phyloP scores from a whole-genome alignment of 305 asterid species.

The Fraxinus angustifolia region DNA sequence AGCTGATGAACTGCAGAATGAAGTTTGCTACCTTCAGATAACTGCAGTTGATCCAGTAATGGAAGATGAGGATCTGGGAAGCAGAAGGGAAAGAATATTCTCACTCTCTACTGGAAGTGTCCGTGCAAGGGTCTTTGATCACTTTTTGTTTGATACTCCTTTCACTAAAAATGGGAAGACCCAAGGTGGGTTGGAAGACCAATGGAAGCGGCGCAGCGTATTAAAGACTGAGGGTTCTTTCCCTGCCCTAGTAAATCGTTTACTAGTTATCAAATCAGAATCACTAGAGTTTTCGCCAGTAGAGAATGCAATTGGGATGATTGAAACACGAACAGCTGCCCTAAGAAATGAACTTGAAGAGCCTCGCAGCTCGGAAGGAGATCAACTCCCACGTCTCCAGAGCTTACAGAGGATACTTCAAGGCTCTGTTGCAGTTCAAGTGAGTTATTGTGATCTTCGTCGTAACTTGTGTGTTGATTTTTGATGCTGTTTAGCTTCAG shows the following conservation, averaged over 20 bases:
- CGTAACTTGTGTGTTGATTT: background rate
- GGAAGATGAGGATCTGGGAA: constrained; percentile 99
- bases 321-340: constrained; percentile 95
- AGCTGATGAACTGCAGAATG: constrained; percentile 86
- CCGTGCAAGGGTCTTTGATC: constrained; percentile 92
- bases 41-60: constrained; percentile 97
- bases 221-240: constrained; percentile 93
- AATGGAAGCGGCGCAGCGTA: constrained; percentile 97
- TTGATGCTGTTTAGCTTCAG: background rate
- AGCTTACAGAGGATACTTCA: constrained; percentile 97
- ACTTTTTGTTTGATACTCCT: constrained; percentile 93
- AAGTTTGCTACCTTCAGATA: constrained; percentile 92
- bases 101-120: constrained; percentile 86
- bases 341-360: constrained; percentile 95
- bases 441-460: constrained; percentile 30
- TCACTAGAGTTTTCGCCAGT: constrained; percentile 97
- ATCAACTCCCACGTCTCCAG: constrained; percentile 98
- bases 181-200: constrained; percentile 98
- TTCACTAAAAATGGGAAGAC: constrained; percentile 97
- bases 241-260: constrained; percentile 91
- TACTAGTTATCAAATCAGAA: constrained; percentile 78
- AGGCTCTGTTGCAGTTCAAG: constrained; percentile 99
- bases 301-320: constrained; percentile 99
- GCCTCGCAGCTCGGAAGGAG: constrained; percentile 98
- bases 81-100: constrained; percentile 92